Percentiles rank a stretch among this genome's conserved stretches.
Conservation (phyloP, 2,329 filamentous ascomycete genomes). For the Alternaria novae-zelandiae region DNA sequence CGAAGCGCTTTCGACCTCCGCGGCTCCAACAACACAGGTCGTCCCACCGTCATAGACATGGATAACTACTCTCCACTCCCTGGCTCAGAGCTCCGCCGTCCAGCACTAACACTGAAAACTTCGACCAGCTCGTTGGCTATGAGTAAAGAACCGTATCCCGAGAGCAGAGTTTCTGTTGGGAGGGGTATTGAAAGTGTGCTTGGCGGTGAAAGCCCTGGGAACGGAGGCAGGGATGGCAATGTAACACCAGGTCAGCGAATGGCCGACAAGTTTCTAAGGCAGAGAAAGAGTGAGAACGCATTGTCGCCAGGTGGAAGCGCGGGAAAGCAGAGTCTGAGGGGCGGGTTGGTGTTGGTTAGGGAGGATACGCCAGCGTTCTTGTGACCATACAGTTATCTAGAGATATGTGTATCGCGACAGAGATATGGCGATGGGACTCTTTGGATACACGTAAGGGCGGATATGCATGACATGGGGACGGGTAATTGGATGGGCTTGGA, state of each 20-base stretch:
- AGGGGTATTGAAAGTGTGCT: slow-evolving; percentile 18
- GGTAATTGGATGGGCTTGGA: background rate
- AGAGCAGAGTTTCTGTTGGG: slow-evolving; percentile 1
- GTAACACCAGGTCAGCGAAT: slow-evolving; percentile 40
- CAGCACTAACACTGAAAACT: slow-evolving; percentile 6
- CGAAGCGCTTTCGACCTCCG: slow-evolving; percentile 45
- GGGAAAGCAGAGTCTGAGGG: slow-evolving; percentile 6
- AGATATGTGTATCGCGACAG: background rate
- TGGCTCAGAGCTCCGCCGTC: slow-evolving; percentile 10
- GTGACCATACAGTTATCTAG: background rate
- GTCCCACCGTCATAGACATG: background rate
- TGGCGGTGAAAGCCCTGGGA: background rate
- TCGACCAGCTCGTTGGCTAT: slow-evolving; percentile 23
- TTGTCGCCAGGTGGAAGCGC: background rate
- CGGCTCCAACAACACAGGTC: background rate
- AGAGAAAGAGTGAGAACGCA: slow-evolving; percentile 18
- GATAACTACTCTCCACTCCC: background rate
- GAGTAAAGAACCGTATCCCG: slow-evolving; percentile 22
- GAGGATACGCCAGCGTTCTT: slow-evolving; percentile 35
- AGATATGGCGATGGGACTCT: background rate
- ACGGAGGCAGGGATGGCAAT: slow-evolving; percentile 14
- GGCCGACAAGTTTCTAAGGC: slow-evolving; percentile 38
- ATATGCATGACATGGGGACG: background rate
- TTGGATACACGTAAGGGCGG: background rate
- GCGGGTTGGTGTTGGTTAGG: slow-evolving; percentile 14